These are phyloP conservation scores for Astrothelium macrocarpum DNA, from an alignment of 495 filamentous ascomycete species.

Conservation along the genomic window DNA sequence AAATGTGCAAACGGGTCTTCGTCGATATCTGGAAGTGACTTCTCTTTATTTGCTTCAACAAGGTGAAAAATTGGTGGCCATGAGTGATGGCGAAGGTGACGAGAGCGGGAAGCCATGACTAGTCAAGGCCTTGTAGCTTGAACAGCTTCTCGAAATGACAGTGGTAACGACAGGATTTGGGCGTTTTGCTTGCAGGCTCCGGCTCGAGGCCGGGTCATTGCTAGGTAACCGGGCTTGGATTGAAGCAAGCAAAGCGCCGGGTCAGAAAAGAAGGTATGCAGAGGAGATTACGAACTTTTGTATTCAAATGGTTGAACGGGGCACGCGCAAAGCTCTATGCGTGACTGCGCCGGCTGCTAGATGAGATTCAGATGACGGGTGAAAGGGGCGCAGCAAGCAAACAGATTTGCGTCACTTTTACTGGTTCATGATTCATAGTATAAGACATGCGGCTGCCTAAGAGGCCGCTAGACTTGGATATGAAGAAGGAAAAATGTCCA, in stretches of 20 bases:
- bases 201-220: constrained; percentile 27
- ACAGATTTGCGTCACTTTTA: background rate
- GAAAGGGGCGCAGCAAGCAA: constrained; percentile 2
- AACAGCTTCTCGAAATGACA: background rate
- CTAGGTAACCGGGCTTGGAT: constrained; percentile 9
- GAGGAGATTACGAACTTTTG: constrained; percentile 14
- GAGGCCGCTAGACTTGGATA: background rate
- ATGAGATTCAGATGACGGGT: background rate
- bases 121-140: background rate
- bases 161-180: background rate
- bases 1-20: constrained; percentile 35
- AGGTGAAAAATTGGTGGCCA: constrained; percentile 27
- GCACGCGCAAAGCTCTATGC: constrained; percentile 24
- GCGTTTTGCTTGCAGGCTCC: constrained; percentile 17
- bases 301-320: constrained; percentile 1
- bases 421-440: background rate
- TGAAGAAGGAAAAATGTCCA: background rate
- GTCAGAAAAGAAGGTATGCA: constrained; percentile 11
- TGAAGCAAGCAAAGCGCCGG: constrained; percentile 6
- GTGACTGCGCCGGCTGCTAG: constrained; percentile 18
- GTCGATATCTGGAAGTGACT: constrained; percentile 27
- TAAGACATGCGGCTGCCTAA: background rate
- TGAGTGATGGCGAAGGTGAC: constrained; percentile 23
- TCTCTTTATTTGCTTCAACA: constrained; percentile 13
- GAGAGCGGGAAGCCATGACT: constrained; percentile 20